These are phyloP conservation scores for Lactarius hatsudake DNA, from an alignment of 768 basidiomycete genomes.

Conservation along the genomic window DNA sequence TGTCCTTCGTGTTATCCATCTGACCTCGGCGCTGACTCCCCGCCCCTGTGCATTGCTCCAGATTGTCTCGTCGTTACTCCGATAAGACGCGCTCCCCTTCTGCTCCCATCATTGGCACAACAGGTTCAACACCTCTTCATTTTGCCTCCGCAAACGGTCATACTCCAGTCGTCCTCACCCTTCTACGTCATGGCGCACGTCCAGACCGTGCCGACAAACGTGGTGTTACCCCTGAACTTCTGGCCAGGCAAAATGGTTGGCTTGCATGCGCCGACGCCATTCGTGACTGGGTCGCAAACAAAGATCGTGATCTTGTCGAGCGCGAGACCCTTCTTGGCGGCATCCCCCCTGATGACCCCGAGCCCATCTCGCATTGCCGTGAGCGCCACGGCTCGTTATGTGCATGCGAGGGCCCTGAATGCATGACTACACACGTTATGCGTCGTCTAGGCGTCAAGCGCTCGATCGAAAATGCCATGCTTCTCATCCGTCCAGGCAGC, in stretches of 20 bases:
- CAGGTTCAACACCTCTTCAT: constrained; percentile 93
- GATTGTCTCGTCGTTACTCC: constrained; percentile 72
- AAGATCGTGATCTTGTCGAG: constrained; percentile 60
- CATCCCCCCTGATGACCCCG: constrained; percentile 30
- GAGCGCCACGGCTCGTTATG: constrained; percentile 21
- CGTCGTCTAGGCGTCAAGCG: constrained; percentile 66
- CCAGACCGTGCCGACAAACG: constrained; percentile 86
- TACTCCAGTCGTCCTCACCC: constrained; percentile 66
- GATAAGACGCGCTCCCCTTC: constrained; percentile 64
- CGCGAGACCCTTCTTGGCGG: constrained; percentile 33
- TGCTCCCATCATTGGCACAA: constrained; percentile 70
- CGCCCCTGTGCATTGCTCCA: constrained; percentile 30
- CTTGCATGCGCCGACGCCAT: constrained; percentile 73
- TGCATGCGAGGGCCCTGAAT: constrained; percentile 18
- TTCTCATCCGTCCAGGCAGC: constrained; percentile 15
- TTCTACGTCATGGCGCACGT: constrained; percentile 82
- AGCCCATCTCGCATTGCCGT: constrained; percentile 39
- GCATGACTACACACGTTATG: constrained; percentile 11
- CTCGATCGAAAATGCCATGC: constrained; percentile 65
- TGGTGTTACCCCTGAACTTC: constrained; percentile 80
- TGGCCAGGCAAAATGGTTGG: constrained; percentile 81
- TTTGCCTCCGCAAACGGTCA: constrained; percentile 97
- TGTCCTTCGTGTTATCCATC: constrained; percentile 3
- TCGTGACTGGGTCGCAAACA: constrained; percentile 60
- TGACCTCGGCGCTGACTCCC: not conserved